Percentiles rank a stretch among this genome's conserved stretches.
Evolutionary conservation across 2,329 filamentous ascomycete species (phyloP).

Genomic region (Penicillium sp.): DNA sequence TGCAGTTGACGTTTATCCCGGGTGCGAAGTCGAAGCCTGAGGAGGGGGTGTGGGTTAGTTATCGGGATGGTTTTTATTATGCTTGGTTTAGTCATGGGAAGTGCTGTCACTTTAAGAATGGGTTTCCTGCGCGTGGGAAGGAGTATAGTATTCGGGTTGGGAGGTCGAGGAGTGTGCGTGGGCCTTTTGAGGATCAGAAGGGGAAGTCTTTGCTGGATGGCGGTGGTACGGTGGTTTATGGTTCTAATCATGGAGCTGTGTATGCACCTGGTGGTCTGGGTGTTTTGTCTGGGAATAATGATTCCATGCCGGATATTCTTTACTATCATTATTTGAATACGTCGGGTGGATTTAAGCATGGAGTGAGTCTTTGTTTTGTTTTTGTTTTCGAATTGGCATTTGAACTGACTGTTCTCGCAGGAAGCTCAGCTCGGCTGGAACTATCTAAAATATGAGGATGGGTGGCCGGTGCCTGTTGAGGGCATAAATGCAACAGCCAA

Average conservation of each 20-base stretch:
- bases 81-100: slow-evolving; percentile 40
- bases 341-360: slow-evolving; percentile 27
- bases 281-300: slow-evolving; percentile 25
- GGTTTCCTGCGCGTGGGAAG: slow-evolving; percentile 27
- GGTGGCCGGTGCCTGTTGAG: slow-evolving; percentile 33
- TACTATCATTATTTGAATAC: slow-evolving; percentile 43
- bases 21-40: slow-evolving; percentile 20
- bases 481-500: not conserved
- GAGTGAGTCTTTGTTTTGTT: slow-evolving; percentile 20
- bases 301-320: slow-evolving; percentile 30
- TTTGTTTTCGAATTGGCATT: not conserved
- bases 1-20: slow-evolving; percentile 29
- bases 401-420: slow-evolving; percentile 15
- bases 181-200: slow-evolving; percentile 36
- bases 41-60: slow-evolving; percentile 40
- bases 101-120: slow-evolving; percentile 34
- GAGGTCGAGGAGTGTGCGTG: slow-evolving; percentile 30
- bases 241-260: slow-evolving; percentile 37
- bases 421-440: slow-evolving; percentile 39
- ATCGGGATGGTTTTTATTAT: slow-evolving; percentile 37
- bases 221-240: slow-evolving; percentile 37
- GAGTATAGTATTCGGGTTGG: slow-evolving; percentile 40
- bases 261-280: slow-evolving; percentile 42
- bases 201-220: slow-evolving; percentile 28
- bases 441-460: slow-evolving; percentile 36